Evolutionary conservation across 495 filamentous ascomycete species (phyloP).

Genomic region (Hamigera avellanea): DNA sequence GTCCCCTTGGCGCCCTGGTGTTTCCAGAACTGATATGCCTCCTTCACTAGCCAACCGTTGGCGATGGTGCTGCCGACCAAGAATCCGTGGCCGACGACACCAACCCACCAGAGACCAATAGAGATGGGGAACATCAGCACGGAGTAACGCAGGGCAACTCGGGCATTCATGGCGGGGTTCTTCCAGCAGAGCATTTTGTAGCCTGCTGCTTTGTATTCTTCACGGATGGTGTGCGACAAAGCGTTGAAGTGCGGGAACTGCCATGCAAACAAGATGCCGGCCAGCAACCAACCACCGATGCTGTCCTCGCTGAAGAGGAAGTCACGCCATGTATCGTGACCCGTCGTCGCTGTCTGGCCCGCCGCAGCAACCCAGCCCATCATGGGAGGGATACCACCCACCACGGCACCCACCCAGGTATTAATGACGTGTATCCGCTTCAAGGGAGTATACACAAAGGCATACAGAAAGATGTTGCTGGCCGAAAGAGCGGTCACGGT

Average conservation of each 20-base stretch:
- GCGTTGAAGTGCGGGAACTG: conserved; percentile 98
- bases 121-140: conserved; percentile 82
- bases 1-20: conserved; percentile 66
- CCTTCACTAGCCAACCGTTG: conserved; percentile 75
- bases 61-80: conserved; percentile 67
- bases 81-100: conserved; percentile 84
- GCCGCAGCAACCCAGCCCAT: conserved; percentile 98
- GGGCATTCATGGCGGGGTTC: conserved; percentile 69
- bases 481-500: conserved; percentile 80
- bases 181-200: conserved; percentile 87
- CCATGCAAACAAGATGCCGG: conserved; percentile 80
- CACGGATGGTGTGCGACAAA: conserved; percentile 71
- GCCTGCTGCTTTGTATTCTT: conserved; percentile 81
- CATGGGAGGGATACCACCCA: conserved; percentile 86
- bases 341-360: conserved; percentile 68
- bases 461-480: conserved; percentile 79
- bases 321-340: conserved; percentile 61
- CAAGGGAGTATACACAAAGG: conserved; percentile 82
- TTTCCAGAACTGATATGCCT: conserved; percentile 76
- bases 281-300: conserved; percentile 82
- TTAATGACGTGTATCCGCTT: conserved; percentile 82
- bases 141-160: conserved; percentile 83
- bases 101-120: conserved; percentile 62
- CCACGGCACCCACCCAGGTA: conserved; percentile 89
- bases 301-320: conserved; percentile 60